These are phyloP conservation scores for Pichia heedii DNA, from an alignment of 805 yeast genomes.

Conservation along the genomic window DNA sequence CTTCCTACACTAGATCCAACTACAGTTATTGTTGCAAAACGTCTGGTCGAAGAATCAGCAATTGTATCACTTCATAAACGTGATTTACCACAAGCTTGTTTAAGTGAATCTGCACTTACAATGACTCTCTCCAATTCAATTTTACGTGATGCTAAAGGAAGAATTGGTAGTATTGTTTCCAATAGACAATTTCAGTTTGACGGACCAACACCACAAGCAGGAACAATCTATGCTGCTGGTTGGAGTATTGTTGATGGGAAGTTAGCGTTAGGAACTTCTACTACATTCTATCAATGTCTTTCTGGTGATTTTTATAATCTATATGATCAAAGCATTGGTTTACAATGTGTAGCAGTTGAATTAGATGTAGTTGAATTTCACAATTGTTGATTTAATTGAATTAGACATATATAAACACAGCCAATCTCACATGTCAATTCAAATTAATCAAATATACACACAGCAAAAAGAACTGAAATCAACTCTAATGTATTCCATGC, in stretches of 20 bases:
- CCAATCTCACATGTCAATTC: background rate
- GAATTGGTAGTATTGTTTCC: conserved; percentile 73
- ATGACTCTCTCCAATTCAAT: conserved; percentile 43
- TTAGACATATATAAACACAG: no score
- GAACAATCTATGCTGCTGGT: conserved; percentile 57
- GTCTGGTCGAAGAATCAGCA: conserved; percentile 16
- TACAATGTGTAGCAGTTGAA: conserved; percentile 55
- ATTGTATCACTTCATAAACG: conserved; percentile 8
- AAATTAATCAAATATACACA: background rate
- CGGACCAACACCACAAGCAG: conserved; percentile 79
- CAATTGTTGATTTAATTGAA: conserved; percentile 30
- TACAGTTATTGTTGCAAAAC: conserved; percentile 20
- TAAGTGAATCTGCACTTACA: conserved; percentile 40
- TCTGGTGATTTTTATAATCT: conserved; percentile 75
- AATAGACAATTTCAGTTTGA: conserved; percentile 77
- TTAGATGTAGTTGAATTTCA: conserved; percentile 51
- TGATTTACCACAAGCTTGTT: conserved; percentile 32
- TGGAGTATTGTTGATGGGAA: conserved; percentile 53
- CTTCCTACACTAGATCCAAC: conserved; percentile 14
- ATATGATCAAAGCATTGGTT: conserved; percentile 55
- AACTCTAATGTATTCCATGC: background rate
- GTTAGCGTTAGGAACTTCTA: conserved; percentile 54
- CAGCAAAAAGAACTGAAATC: background rate
- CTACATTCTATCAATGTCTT: conserved; percentile 63
- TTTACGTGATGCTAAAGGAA: conserved; percentile 50